Evolutionary conservation across 1,284 basidiomycete genomes (phyloP), one percentile per base, ranked within the genome.

Genomic region (Cryptococcus sp.): DNA sequence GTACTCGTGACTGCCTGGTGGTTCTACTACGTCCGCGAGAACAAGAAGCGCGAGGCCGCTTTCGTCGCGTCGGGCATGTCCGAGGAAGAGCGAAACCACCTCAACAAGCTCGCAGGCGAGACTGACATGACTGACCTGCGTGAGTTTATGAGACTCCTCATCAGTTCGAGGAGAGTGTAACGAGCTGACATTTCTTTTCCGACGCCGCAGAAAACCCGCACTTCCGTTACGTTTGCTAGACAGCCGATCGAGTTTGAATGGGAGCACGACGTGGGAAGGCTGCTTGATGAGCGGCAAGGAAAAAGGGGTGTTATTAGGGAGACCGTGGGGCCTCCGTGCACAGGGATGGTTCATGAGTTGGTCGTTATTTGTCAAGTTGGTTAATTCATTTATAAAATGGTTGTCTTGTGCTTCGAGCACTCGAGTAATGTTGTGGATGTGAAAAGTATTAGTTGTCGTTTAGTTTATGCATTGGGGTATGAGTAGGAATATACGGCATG

Each of bases 81-180:
- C 19, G 51, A 53, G 46, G 66, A 68, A 43, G 63, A 65, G 47
- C 53, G 64, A 7, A 61, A 55, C 11, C 49, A 63, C 47, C 58
- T 62, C 22, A 59, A 49, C 49, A 67, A 67, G 46, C 19, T 69
- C 5, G 64, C 64, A 3, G 68, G 68, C 19, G 68, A 72, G 54
- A 53, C 55, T 3, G 70, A 72, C 52, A 38, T 66, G 16, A 70
- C 68, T 10, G 70, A 72, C 47, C 13, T 40, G n/a, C 50, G 63
- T 64, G 54, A 59, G 63, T 59, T 42, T 27, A n/a, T 5, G 20
- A 22, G 2, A 7, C 45, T 41, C n/a, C 16, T 22, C 25, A 11
- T 38, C 8, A 20, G n/a, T 41, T 6, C 8, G 1, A 41, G 38
- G 3, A 27, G 7, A 22, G 22, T 30, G 17, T 7, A 19, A 23